Evolutionary conservation across 257 asterid genomes (phyloP).

Genomic region (Euphrasia confusa): DNA sequence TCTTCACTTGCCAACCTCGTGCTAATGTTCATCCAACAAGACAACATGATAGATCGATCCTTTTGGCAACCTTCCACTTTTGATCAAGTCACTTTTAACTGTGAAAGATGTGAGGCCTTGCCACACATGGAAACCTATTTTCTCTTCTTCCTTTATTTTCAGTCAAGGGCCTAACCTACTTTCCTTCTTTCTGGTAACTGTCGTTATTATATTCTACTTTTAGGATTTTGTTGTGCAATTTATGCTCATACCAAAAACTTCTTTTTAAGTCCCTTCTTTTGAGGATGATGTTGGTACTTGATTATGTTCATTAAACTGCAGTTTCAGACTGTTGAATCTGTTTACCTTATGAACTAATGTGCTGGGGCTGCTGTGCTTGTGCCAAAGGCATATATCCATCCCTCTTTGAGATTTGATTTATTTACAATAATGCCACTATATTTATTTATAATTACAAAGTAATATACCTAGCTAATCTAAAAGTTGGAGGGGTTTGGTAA

Average conservation of each 20-base stretch:
- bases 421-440: neutral
- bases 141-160: neutral
- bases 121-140: conserved; percentile 14
- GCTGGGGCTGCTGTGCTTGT: too few species aligned
- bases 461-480: neutral
- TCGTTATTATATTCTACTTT: conserved; percentile 6
- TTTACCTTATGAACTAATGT: too few species aligned
- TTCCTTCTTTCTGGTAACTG: conserved; percentile 16
- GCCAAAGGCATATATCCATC: too few species aligned
- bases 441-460: too few species aligned
- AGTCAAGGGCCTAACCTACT: conserved; percentile 15
- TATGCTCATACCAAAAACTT: neutral
- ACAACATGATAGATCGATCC: conserved; percentile 11
- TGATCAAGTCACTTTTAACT: neutral
- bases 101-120: conserved; percentile 4
- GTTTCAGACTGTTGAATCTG: neutral
- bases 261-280: neutral
- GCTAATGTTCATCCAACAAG: conserved; percentile 3
- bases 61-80: conserved; percentile 4
- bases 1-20: conserved; percentile 6
- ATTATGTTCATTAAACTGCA: neutral
- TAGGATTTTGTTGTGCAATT: neutral
- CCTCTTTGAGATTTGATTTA: neutral
- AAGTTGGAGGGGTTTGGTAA: neutral
- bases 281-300: neutral